A percentile compares a stretch with the other conserved stretches of the same genome.
Evolutionary conservation across 139 green algal species (phyloP).

Genomic region (Micromonas commoda): DNA sequence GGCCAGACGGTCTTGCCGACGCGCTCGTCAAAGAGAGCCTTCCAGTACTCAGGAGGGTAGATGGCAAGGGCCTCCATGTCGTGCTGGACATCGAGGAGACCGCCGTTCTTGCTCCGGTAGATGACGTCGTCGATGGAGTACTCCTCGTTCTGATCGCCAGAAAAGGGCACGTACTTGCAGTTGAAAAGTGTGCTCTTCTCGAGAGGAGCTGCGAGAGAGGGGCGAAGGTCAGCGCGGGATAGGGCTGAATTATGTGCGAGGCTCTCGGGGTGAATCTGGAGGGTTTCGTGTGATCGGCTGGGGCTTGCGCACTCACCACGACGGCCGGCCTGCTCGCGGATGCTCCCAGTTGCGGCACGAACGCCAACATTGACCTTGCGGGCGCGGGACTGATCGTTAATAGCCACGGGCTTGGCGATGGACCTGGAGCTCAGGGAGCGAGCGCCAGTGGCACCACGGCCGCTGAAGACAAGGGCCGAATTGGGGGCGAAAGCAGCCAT

Average conservation of each 20-base stretch:
- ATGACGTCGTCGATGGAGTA: conserved; percentile 93
- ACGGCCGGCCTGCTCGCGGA: not conserved
- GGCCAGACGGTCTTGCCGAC: conserved; percentile 88
- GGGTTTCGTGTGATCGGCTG: not conserved
- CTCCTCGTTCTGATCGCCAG: conserved; percentile 59
- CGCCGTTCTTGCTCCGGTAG: conserved; percentile 70
- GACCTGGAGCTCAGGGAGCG: not conserved
- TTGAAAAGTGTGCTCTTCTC: conserved; percentile 60
- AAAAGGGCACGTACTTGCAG: conserved; percentile 89
- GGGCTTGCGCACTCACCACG: not conserved
- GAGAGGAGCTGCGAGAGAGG: conserved; percentile 23
- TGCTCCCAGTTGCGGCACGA: not conserved
- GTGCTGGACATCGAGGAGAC: conserved; percentile 92
- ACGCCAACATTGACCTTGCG: not conserved
- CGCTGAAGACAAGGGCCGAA: too few species aligned
- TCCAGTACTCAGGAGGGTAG: conserved; percentile 89
- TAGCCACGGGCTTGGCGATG: not conserved
- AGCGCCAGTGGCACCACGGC: not conserved
- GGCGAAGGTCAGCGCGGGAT: too few species aligned
- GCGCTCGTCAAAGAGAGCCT: conserved; percentile 82
- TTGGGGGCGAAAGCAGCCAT: not conserved
- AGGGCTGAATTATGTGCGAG: too few species aligned
- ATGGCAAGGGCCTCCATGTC: conserved; percentile 82
- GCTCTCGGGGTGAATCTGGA: too few species aligned
- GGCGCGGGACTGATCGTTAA: too few species aligned